Percentiles rank a stretch among this genome's conserved stretches.
Conservation (phyloP, 108 stramenopile species). For the Pseudonitzschia multistriata region DNA sequence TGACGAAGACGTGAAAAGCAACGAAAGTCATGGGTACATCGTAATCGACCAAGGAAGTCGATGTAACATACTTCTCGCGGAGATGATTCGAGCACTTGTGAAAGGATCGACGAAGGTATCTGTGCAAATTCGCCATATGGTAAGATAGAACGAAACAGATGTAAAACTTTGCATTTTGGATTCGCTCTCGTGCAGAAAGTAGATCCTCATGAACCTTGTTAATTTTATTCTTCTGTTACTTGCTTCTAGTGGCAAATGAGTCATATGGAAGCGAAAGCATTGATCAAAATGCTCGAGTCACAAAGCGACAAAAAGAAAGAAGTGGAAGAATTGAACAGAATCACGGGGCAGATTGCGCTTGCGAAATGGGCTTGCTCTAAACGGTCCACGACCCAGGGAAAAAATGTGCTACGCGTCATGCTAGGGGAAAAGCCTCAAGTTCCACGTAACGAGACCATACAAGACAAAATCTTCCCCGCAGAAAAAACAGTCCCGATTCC, state of each 20-base stretch:
- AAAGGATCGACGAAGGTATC: constrained; percentile 29
- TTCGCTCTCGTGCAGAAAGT: not conserved
- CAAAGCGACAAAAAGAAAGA: constrained; percentile 6
- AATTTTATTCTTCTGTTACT: not conserved
- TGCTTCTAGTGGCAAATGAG: constrained; percentile 12
- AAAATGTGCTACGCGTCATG: constrained; percentile 38
- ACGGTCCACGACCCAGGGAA: constrained; percentile 15
- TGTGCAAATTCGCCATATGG: constrained; percentile 9
- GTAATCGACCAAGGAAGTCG: constrained; percentile 60
- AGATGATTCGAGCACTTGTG: constrained; percentile 53
- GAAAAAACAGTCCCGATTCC: constrained; percentile 10
- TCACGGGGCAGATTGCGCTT: constrained; percentile 24
- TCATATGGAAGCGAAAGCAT: constrained; percentile 44
- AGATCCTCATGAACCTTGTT: not conserved
- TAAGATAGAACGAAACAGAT: not conserved
- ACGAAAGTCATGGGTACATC: constrained; percentile 41
- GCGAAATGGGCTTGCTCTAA: constrained; percentile 9
- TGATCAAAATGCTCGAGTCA: constrained; percentile 26
- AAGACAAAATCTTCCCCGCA: constrained; percentile 3
- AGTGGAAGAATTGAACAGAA: constrained; percentile 17
- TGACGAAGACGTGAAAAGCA: not conserved
- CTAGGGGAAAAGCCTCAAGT: constrained; percentile 20
- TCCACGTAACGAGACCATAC: not conserved
- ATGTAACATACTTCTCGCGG: constrained; percentile 63
- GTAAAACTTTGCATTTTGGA: not conserved